phyloP scores from a whole-genome alignment of 805 yeast species.

The Wickerhamomyces tratensis region DNA sequence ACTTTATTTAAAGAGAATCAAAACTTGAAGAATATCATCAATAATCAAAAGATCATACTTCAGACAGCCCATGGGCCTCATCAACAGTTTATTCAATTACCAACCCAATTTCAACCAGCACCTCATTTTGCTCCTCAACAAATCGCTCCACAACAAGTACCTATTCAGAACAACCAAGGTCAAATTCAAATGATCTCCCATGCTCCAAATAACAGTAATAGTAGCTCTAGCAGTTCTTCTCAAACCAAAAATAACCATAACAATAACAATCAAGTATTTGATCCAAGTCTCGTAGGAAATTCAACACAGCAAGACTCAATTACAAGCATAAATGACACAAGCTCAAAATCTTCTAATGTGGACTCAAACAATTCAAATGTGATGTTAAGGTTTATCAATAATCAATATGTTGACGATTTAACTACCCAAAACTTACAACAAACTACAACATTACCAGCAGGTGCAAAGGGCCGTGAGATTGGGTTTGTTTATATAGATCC shows the following conservation, averaged over 20 bases:
- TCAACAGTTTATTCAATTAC: not conserved
- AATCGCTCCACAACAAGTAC: constrained; percentile 5
- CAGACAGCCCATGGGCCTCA: constrained; percentile 10
- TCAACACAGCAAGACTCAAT: constrained; percentile 8
- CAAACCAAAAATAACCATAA: too few species aligned
- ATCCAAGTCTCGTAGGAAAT: too few species aligned
- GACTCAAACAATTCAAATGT: constrained; percentile 14
- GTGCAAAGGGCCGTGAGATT: constrained; percentile 9
- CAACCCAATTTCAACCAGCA: not conserved
- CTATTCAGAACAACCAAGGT: constrained; percentile 1
- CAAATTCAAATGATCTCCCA: not conserved
- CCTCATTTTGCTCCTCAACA: constrained; percentile 2
- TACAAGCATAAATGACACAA: constrained; percentile 2
- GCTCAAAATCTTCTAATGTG: constrained; percentile 9
- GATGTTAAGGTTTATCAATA: constrained; percentile 19
- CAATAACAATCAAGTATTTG: too few species aligned
- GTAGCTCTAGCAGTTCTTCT: too few species aligned
- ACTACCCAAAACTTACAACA: constrained; percentile 10
- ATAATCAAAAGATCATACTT: constrained; percentile 14
- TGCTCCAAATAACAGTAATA: too few species aligned
- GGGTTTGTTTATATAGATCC: constrained; percentile 22
- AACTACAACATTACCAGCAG: constrained; percentile 3
- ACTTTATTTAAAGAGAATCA: constrained; percentile 17
- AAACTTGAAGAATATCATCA: constrained; percentile 12
- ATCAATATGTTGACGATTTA: constrained; percentile 19